These are phyloP conservation scores for Fraxinus sp. DNA, from an alignment of 305 asterid species.

Conservation along the genomic window DNA sequence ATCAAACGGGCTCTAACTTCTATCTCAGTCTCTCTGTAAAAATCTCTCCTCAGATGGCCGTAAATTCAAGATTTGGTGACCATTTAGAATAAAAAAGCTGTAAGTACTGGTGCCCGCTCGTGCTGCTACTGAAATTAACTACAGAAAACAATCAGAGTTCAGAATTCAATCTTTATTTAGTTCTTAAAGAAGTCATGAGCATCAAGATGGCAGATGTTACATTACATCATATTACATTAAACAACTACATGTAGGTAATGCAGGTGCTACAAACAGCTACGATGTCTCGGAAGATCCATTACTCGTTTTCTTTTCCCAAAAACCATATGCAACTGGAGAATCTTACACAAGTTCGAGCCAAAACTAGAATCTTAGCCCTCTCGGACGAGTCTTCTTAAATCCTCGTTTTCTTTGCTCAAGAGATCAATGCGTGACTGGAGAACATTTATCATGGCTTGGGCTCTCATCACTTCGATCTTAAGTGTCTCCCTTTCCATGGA, in stretches of 20 bases:
- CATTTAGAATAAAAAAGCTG: background rate
- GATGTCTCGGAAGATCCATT: constrained; percentile 22
- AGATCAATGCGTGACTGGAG: constrained; percentile 67
- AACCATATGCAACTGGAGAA: constrained; percentile 20
- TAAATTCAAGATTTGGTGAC: background rate
- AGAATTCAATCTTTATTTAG: constrained; percentile 26
- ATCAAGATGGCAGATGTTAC: background rate
- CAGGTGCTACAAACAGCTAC: constrained; percentile 16
- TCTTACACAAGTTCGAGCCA: background rate
- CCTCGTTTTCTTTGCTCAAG: constrained; percentile 62
- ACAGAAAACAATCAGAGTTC: background rate
- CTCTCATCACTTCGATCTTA: constrained; percentile 93
- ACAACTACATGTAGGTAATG: constrained; percentile 26
- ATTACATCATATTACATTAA: constrained; percentile 23
- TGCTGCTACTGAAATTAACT: background rate
- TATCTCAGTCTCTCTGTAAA: background rate
- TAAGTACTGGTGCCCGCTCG: background rate
- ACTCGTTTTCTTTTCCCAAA: constrained; percentile 29
- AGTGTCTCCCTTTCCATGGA: constrained; percentile 80
- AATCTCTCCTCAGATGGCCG: background rate
- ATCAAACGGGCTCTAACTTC: background rate
- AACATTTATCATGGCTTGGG: constrained; percentile 77
- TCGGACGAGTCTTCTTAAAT: constrained; percentile 44
- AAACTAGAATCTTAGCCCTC: constrained; percentile 43
- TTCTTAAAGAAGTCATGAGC: background rate